Evolutionary conservation across 306 rosid genomes (phyloP), one percentile per base, ranked within the genome.

Genomic region (Casuarina equisetifolia): DNA sequence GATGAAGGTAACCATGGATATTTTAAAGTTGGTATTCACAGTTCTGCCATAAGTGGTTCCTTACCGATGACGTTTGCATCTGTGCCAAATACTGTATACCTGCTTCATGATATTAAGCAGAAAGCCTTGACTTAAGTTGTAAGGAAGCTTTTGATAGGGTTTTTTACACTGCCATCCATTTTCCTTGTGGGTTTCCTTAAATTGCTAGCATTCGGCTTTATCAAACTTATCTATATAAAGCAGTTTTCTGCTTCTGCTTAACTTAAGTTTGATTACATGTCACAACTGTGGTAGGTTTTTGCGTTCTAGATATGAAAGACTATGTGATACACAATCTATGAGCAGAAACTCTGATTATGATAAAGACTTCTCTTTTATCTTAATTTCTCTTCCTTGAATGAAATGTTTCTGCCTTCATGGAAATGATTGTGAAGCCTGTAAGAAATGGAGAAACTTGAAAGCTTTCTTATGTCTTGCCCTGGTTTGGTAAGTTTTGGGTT

Each of bases 221-320:
- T 59, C 9, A 32, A 59, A 32, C 20, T 25, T 32, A 59, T 25
- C 67, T 40, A 1, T 59, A 16, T 59, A 40, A 59, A 59, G 67
- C 57, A 59, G 67, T 59, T 59, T 59, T 59, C 67, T 59, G 67
- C 40, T 59, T 59, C 67, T 59, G 42, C 67, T 59, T 32, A 15
- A 32, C 67, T 59, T 40, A 3, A 59, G 66, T 59, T 59, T 25
- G n/a, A 16, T 52, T 52, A 10, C 15, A 25, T 59, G 67, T 32
- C 42, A 32, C 57, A 52, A 52, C 4, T 52, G 57, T 52, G 57
- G 57, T 19, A 15, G 57, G 57, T 16, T 52, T 12, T 52, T 4
- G 57, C 16, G 57, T 15, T 52, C 16, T 52, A 5, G n/a, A 52
- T 52, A 12, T 52, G 57, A 52, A 17, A 52, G 16, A 52, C 57